These are phyloP conservation scores for Rhodamnia argentea DNA, from an alignment of 345 rosid species.

Conservation along the genomic window DNA sequence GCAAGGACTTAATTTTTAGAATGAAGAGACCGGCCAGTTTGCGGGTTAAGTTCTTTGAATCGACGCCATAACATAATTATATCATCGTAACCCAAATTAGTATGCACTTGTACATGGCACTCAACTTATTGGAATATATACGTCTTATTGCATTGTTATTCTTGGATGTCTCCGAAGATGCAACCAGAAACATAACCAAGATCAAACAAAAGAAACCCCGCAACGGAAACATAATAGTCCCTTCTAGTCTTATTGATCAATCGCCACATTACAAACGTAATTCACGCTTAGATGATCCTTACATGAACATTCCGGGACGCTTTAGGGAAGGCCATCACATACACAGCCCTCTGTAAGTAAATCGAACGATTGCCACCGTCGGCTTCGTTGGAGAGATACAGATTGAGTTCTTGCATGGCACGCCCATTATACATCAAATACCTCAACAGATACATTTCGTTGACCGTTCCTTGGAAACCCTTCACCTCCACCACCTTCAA, in stretches of 20 bases:
- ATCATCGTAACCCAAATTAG: too few species aligned
- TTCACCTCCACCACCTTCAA: slow-evolving; percentile 26
- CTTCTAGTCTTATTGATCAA: background rate
- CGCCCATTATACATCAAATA: slow-evolving; percentile 10
- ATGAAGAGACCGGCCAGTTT: too few species aligned
- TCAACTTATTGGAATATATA: too few species aligned
- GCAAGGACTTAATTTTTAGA: too few species aligned
- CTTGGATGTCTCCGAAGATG: background rate
- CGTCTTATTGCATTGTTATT: background rate
- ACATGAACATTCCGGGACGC: background rate
- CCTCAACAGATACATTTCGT: slow-evolving; percentile 5
- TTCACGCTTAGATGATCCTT: background rate
- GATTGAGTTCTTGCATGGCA: slow-evolving; percentile 10
- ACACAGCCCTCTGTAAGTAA: background rate
- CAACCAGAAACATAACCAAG: background rate
- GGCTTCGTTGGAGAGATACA: slow-evolving; percentile 1
- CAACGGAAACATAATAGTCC: background rate
- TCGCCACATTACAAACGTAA: too few species aligned
- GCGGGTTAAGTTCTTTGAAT: too few species aligned
- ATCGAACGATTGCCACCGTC: background rate
- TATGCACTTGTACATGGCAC: too few species aligned
- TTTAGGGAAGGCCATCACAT: background rate
- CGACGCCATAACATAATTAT: too few species aligned
- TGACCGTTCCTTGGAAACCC: slow-evolving; percentile 9
- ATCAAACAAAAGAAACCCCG: background rate